Base-by-base conservation (phyloP, 2,329 filamentous ascomycete genomes). In the Fusarium sp. region DNA sequence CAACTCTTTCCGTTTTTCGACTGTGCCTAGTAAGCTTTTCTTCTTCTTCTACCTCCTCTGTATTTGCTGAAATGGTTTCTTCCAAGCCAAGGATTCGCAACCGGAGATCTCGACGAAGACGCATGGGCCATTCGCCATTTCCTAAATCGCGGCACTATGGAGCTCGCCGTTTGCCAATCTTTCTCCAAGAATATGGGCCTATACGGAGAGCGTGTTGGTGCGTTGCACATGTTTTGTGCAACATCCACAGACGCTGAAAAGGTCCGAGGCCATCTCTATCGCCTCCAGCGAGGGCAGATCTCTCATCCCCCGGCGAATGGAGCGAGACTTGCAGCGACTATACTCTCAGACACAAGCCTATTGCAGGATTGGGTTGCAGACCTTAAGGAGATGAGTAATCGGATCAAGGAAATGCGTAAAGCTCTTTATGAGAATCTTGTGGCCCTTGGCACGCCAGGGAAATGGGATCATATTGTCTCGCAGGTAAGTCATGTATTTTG, bases 181-280 rank as follows among this genome's bases (percentile, higher is more conserved):
- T 55, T 55, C 5, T 49, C 44, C 4, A 49, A 55, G 44, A 55
- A 55, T 4, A 38, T 55, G 15, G 44, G 20, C 5, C 12, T 55
- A 4, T 55, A 55, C 7, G 34, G 26, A 17, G 26, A 55, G 19
- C 52, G 34, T 5, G 19, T 49, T 2, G 34, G 44, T 2, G 52
- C n/a, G 3, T 9, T 55, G 19, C 34, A 49, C 21, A 21, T 53
- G 4, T 28, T 38, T 28, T 49, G 46, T 28, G 44, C 28, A 12
- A 46, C 44, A 19, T 34, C 44, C 0, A 34, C 9, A 4, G 44
- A 23, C 19, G 44, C 19, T 11, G 12, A 46, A 5, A 46, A 46
- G 19, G 44, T 32, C 7, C 44, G 28, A 12, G 44, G 44, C 3
- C 44, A 46, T 21, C 19, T 46, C 28, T 46, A 26, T 23, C 44